phyloP scores from a whole-genome alignment of 2,329 filamentous ascomycete genomes.

The Hymenoscyphus scutula region DNA sequence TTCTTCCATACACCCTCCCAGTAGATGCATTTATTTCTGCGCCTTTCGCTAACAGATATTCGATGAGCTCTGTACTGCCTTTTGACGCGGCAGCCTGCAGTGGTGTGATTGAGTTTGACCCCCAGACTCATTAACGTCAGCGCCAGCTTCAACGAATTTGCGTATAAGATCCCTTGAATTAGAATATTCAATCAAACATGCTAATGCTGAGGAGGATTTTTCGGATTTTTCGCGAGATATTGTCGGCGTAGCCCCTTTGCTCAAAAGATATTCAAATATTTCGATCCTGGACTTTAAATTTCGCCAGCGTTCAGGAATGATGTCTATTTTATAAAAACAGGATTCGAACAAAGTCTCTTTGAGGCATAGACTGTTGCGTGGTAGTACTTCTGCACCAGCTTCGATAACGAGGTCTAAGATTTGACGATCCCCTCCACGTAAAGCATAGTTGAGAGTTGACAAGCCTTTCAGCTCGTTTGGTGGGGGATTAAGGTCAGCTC shows the following conservation, averaged over 20 bases:
- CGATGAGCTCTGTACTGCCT: slow-evolving; percentile 7
- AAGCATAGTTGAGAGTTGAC: background rate
- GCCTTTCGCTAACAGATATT: slow-evolving; percentile 12
- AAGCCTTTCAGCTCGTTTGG: background rate
- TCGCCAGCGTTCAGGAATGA: background rate
- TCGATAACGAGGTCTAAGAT: background rate
- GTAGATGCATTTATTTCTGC: slow-evolving; percentile 17
- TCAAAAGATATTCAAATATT: background rate
- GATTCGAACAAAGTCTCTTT: background rate
- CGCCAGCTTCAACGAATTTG: background rate
- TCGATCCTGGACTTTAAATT: too few relatives aligned
- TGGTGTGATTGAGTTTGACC: background rate
- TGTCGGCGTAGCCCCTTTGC: background rate
- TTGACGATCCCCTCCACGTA: background rate
- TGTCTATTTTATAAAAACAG: background rate
- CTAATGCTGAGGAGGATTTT: background rate
- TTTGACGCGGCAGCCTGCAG: slow-evolving; percentile 8
- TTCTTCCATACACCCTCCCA: slow-evolving; percentile 4
- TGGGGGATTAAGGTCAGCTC: background rate
- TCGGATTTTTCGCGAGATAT: background rate
- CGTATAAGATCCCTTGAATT: background rate
- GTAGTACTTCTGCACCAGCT: background rate
- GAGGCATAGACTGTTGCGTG: background rate
- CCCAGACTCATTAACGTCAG: background rate
- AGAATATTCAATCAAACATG: background rate